Evolutionary conservation across 768 basidiomycete species (phyloP).

Genomic region (Lentinula boryana): DNA sequence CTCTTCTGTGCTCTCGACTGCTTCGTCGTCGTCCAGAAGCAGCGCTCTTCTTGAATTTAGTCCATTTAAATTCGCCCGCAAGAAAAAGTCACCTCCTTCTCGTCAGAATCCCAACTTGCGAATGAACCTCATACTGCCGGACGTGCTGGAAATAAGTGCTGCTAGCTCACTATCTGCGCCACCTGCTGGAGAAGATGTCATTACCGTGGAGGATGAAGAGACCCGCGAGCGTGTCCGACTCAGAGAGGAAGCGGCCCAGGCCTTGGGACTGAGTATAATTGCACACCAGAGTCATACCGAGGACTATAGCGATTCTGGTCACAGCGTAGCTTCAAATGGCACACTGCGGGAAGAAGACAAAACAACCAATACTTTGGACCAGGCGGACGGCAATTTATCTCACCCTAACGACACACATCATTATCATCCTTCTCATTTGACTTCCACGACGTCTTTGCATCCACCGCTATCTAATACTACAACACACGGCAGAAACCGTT

Average conservation of each 20-base stretch:
- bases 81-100: neutral
- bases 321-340: neutral
- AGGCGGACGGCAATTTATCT: neutral
- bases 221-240: constrained; percentile 71
- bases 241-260: constrained; percentile 68
- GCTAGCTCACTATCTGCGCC: constrained; percentile 9
- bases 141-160: constrained; percentile 68
- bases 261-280: constrained; percentile 55
- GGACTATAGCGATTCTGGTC: neutral
- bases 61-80: constrained; percentile 2
- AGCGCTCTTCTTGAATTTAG: neutral
- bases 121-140: constrained; percentile 48
- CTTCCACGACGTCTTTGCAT: constrained; percentile 24
- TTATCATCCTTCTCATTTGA: constrained; percentile 16
- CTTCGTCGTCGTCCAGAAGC: neutral
- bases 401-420: neutral
- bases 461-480: neutral
- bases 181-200: neutral
- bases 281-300: constrained; percentile 25
- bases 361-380: neutral
- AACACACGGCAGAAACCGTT: constrained; percentile 24
- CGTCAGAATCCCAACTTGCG: constrained; percentile 11
- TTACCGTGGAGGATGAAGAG: constrained; percentile 40
- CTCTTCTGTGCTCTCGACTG: neutral
- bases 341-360: neutral